These are phyloP conservation scores for Fusarium euwallaceae DNA, from an alignment of 2,329 filamentous ascomycete species.

Conservation along the genomic window DNA sequence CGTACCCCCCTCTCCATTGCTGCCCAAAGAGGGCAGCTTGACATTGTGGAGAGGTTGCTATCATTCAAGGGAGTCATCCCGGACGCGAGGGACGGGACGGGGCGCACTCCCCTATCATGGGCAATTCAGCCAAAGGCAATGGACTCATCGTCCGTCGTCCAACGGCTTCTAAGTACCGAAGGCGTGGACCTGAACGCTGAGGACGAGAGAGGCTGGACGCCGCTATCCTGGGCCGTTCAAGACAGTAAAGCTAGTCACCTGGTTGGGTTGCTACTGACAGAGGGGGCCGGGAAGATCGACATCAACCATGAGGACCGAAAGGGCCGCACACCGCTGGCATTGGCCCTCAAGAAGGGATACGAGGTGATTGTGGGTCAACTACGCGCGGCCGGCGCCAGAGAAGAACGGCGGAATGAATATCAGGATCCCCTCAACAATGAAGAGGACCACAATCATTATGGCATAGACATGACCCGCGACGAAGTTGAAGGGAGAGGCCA, in stretches of 20 bases:
- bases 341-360: neutral
- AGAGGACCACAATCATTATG: neutral
- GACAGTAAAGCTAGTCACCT: neutral
- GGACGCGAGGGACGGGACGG: neutral
- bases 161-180: no score
- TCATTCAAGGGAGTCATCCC: neutral
- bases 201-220: neutral
- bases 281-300: neutral
- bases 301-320: neutral
- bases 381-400: neutral
- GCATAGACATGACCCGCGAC: neutral
- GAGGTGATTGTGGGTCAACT: neutral
- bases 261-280: neutral
- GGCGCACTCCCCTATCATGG: neutral
- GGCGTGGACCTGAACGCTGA: neutral
- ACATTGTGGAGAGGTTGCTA: neutral
- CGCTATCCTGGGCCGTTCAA: neutral
- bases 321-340: neutral
- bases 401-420: neutral
- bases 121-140: neutral
- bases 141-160: neutral
- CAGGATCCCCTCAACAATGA: neutral
- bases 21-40: neutral
- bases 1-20: neutral
- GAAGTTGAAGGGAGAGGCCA: neutral